phyloP scores from a whole-genome alignment of 768 basidiomycete genomes.

The Leccinum longicurvipes region DNA sequence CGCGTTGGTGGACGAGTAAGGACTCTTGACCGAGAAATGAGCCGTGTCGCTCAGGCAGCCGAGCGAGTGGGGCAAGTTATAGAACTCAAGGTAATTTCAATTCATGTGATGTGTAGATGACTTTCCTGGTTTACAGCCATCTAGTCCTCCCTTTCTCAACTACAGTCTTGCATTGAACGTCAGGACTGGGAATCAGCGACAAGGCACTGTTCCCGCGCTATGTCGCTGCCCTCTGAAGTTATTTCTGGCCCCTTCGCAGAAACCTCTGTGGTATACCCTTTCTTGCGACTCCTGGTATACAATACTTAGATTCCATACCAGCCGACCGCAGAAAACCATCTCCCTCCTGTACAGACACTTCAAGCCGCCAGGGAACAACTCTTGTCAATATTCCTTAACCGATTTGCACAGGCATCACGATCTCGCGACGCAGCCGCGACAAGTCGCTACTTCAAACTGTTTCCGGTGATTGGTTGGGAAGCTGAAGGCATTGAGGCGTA shows the following conservation, averaged over 20 bases:
- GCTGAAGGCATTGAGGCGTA: conserved; percentile 88
- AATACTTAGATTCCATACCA: conserved; percentile 29
- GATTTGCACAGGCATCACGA: conserved; percentile 79
- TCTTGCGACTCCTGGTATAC: not conserved
- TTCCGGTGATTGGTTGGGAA: conserved; percentile 95
- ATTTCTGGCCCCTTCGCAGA: conserved; percentile 84
- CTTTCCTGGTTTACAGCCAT: conserved; percentile 17
- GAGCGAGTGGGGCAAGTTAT: conserved; percentile 92
- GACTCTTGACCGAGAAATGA: conserved; percentile 90
- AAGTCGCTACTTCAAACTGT: conserved; percentile 94
- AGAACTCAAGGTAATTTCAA: conserved; percentile 76
- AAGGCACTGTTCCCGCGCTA: conserved; percentile 85
- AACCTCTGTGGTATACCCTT: conserved; percentile 70
- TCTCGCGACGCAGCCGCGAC: conserved; percentile 82
- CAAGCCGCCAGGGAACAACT: conserved; percentile 71
- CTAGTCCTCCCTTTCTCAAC: conserved; percentile 61
- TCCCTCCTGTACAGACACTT: conserved; percentile 83
- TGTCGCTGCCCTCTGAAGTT: conserved; percentile 76
- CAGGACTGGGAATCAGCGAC: conserved; percentile 97
- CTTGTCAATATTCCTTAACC: conserved; percentile 69
- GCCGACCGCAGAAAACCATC: conserved; percentile 88
- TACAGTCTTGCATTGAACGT: conserved; percentile 61
- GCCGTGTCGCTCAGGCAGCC: conserved; percentile 81
- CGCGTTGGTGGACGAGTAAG: conserved; percentile 90
- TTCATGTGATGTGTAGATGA: conserved; percentile 22